Conservation (phyloP, 768 basidiomycete species). For the Leccinum boreale region DNA sequence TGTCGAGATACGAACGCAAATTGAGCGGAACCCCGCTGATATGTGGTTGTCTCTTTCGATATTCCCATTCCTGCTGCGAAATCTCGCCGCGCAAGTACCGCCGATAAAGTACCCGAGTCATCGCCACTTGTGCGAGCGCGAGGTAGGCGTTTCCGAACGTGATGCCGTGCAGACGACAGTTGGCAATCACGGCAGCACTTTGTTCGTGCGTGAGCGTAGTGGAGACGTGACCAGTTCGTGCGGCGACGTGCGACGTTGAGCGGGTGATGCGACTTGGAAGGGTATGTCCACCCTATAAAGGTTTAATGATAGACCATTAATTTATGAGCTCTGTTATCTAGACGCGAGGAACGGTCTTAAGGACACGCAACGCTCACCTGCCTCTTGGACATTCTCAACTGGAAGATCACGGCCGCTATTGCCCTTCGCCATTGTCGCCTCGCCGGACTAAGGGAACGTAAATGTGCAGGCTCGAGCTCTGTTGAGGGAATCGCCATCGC, state of each 20-base stretch:
- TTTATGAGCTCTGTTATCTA: neutral
- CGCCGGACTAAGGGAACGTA: slow-evolving; percentile 31
- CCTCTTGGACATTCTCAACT: slow-evolving; percentile 31
- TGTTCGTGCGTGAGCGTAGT: slow-evolving; percentile 29
- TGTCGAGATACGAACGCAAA: slow-evolving; percentile 46
- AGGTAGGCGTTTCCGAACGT: slow-evolving; percentile 53
- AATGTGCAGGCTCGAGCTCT: slow-evolving; percentile 33
- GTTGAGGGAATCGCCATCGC: slow-evolving; percentile 39
- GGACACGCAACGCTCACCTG: slow-evolving; percentile 29
- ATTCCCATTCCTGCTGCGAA: slow-evolving; percentile 49
- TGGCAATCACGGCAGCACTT: slow-evolving; percentile 32
- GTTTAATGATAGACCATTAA: slow-evolving; percentile 34
- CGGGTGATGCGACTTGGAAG: slow-evolving; percentile 43
- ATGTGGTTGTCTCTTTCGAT: slow-evolving; percentile 48
- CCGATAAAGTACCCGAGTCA: slow-evolving; percentile 49
- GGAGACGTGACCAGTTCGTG: slow-evolving; percentile 29
- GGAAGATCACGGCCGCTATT: slow-evolving; percentile 37
- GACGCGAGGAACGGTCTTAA: neutral
- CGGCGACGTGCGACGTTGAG: slow-evolving; percentile 35
- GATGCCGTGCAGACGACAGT: slow-evolving; percentile 40
- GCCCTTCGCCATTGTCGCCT: slow-evolving; percentile 46
- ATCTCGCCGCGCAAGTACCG: slow-evolving; percentile 50
- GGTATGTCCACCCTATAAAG: slow-evolving; percentile 54
- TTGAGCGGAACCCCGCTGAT: slow-evolving; percentile 48
- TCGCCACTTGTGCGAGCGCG: slow-evolving; percentile 49